Evolutionary conservation across 768 basidiomycete species (phyloP).

Genomic region (Naganishia randhawae): DNA sequence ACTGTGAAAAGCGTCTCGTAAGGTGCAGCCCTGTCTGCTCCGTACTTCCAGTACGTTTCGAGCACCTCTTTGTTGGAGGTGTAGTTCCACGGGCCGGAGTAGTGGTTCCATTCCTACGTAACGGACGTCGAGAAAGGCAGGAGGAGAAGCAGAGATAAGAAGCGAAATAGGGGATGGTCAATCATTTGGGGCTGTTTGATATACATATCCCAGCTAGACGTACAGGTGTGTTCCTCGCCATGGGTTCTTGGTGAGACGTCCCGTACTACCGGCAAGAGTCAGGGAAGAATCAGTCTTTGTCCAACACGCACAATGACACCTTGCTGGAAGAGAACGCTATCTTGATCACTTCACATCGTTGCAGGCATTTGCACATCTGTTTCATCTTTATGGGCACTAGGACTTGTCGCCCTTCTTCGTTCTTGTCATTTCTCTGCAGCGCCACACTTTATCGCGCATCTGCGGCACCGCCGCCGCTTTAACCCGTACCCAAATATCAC

Average conservation of each 20-base stretch:
- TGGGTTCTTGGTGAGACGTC: constrained; percentile 69
- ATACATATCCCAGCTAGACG: no score
- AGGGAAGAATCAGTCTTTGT: neutral
- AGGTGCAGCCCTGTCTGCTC: constrained; percentile 59
- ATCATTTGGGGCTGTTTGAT: no score
- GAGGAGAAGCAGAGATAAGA: neutral
- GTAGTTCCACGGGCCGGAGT: constrained; percentile 43
- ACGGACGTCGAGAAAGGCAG: neutral
- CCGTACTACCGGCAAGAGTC: constrained; percentile 45
- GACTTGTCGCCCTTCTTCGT: no score
- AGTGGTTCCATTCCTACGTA: constrained; percentile 16
- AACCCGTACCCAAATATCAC: no score
- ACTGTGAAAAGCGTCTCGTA: constrained; percentile 66
- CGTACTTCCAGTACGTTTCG: constrained; percentile 62
- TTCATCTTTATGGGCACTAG: no score
- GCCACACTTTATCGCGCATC: no score
- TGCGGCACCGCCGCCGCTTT: no score
- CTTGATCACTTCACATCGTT: no score
- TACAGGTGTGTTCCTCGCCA: constrained; percentile 65
- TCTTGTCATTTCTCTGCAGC: no score
- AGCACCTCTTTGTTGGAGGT: constrained; percentile 58
- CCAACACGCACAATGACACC: neutral
- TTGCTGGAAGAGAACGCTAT: no score
- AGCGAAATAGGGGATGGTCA: no score
- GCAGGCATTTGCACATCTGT: no score